Base-by-base conservation (phyloP, 2,329 filamentous ascomycete species). In the Ceratocystis lukuohia region DNA sequence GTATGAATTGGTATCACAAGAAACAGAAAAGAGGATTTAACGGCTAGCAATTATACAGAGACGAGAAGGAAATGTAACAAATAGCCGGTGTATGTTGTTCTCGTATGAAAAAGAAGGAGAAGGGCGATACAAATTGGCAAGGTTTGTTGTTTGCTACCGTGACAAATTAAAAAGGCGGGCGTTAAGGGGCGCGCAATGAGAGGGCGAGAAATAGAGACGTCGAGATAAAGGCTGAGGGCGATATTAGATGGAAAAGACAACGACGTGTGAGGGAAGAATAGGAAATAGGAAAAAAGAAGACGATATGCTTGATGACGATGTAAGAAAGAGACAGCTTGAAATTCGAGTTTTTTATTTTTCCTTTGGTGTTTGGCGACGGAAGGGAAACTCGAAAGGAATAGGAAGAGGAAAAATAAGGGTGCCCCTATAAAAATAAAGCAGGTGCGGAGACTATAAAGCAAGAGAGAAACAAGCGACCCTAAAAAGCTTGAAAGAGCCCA, bases 31-130 rank as follows among this genome's bases (percentile, higher is more conserved):
- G 17, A 50, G 25, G 33, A 61, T 62, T 44, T 50, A 30, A 22
- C 28, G 56, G 20, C 50, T 65, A 41, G 56, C 33, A 53, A 57
- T 4, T 22, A 45, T 66, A 80, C 77, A 33, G 75, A 69, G 50
- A 82, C 74, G 67, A 81, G 50, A 22, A n/a, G 45, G 28, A 41
- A 61, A 56, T 45, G 28, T 44, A 64, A 64, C 44, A 64, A 22
- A 64, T 45, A 62, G 61, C 61, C 61, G 56, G 44, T 44, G 33
- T 62, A 33, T 62, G 37, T n/a, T 62, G 46, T 50, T 50, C 46
- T 50, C 46, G 46, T 25, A 25, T 50, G n/a, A 22, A 10, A 20
- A 20, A 22, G 46, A 10, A 20, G n/a, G 33, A 41, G 46, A 22
- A 48, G n/a, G 45, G 22, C 25, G 45, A 37, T 37, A 10, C 33